These are phyloP conservation scores for Lodderomyces metapsilosis DNA, from an alignment of 1,139 yeast genomes.

Conservation along the genomic window DNA sequence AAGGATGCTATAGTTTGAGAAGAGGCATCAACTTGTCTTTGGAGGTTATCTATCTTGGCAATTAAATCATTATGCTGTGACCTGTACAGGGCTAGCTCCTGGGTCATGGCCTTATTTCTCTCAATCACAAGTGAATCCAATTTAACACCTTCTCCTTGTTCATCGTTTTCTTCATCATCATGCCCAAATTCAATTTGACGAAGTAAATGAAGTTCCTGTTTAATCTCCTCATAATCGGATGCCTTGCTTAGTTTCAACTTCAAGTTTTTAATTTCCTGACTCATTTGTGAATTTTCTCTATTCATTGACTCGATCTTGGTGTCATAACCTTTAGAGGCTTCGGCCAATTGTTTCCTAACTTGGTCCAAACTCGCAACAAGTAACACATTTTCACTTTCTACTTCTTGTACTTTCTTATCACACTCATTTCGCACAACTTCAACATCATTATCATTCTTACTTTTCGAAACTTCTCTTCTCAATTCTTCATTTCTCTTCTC, in stretches of 20 bases:
- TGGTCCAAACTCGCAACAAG: conserved; percentile 64
- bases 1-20: conserved; percentile 34
- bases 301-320: conserved; percentile 32
- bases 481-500: conserved; percentile 78
- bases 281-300: conserved; percentile 49
- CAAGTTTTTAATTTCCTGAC: conserved; percentile 50
- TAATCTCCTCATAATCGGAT: conserved; percentile 73
- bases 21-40: conserved; percentile 35
- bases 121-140: conserved; percentile 53
- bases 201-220: conserved; percentile 68
- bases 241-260: conserved; percentile 46
- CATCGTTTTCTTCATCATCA: conserved; percentile 26
- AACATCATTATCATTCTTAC: conserved; percentile 44
- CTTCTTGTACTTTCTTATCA: conserved; percentile 46
- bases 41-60: conserved; percentile 38
- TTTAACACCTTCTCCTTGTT: conserved; percentile 13
- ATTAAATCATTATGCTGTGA: conserved; percentile 46
- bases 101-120: conserved; percentile 59
- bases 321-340: conserved; percentile 33
- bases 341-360: conserved; percentile 34
- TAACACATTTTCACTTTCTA: conserved; percentile 67
- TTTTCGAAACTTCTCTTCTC: conserved; percentile 59
- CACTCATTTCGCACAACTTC: conserved; percentile 32
- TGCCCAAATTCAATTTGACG: conserved; percentile 75
- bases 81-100: conserved; percentile 58